Percentiles rank a stretch among this genome's conserved stretches.
Conservation (phyloP, 2,329 filamentous ascomycete species). For the Trichoderma endophyticum region DNA sequence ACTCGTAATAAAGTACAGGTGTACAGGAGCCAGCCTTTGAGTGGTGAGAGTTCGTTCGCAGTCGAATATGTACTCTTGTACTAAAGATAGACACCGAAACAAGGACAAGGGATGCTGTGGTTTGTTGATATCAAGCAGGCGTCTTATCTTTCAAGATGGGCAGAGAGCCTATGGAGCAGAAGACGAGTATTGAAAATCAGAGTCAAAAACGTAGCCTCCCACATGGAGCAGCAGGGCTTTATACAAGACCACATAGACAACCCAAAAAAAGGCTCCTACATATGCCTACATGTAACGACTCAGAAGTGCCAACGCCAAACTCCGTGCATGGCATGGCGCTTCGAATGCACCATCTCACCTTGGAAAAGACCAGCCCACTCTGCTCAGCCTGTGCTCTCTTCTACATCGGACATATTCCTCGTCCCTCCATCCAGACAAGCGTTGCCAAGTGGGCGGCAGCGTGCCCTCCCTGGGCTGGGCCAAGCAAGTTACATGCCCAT, state of each 20-base stretch:
- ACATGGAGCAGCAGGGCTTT: slow-evolving; percentile 5
- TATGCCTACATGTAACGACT: neutral
- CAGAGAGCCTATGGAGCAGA: neutral
- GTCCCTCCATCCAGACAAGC: neutral
- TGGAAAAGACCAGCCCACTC: neutral
- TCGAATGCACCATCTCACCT: neutral
- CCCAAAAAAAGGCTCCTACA: neutral
- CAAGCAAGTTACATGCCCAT: slow-evolving; percentile 12
- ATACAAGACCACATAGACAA: neutral
- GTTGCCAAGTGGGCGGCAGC: neutral
- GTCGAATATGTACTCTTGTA: neutral
- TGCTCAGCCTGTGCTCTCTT: neutral
- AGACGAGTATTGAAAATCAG: neutral
- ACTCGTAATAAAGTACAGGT: neutral
- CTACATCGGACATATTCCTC: slow-evolving; percentile 1
- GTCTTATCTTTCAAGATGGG: neutral
- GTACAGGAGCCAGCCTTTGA: neutral
- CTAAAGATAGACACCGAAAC: neutral
- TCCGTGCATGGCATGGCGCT: neutral
- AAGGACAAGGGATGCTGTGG: neutral
- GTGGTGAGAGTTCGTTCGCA: neutral
- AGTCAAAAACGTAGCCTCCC: neutral
- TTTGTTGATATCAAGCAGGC: neutral
- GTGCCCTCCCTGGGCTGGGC: neutral
- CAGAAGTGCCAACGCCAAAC: neutral